Conservation (phyloP, 108 stramenopile genomes). For the Skeletonema costatum region DNA sequence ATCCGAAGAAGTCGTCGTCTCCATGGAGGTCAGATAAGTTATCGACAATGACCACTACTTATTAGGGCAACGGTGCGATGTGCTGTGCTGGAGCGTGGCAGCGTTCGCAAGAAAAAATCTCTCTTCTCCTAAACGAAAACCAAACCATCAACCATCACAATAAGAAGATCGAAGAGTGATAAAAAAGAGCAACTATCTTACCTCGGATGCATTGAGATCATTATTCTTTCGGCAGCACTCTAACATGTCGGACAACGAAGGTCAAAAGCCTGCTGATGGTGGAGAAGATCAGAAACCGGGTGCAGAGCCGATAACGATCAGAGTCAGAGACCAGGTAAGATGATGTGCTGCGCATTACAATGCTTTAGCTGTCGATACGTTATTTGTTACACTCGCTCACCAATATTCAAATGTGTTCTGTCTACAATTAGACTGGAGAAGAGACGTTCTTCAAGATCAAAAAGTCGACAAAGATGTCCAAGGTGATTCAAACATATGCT, state of each 20-base stretch:
- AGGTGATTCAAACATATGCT: slow-evolving; percentile 92
- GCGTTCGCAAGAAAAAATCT: too few relatives aligned
- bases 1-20: too few relatives aligned
- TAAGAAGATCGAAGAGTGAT: too few relatives aligned
- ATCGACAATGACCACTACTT: too few relatives aligned
- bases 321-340: slow-evolving; percentile 88
- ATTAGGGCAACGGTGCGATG: too few relatives aligned
- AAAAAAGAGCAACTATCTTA: too few relatives aligned
- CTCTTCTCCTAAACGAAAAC: too few relatives aligned
- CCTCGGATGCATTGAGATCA: not conserved
- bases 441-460: slow-evolving; percentile 98
- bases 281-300: slow-evolving; percentile 44
- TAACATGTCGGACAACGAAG: slow-evolving; percentile 30
- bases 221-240: not conserved
- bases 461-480: slow-evolving; percentile 94
- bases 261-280: slow-evolving; percentile 9
- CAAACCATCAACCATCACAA: too few relatives aligned
- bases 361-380: not conserved
- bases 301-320: slow-evolving; percentile 75
- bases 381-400: not conserved
- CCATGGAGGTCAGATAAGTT: too few relatives aligned
- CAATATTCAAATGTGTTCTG: not conserved
- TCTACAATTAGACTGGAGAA: slow-evolving; percentile 76
- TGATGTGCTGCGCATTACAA: not conserved
- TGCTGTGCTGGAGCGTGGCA: too few relatives aligned